Conservation (phyloP, 768 basidiomycete species). For the Hericium rajendrae region DNA sequence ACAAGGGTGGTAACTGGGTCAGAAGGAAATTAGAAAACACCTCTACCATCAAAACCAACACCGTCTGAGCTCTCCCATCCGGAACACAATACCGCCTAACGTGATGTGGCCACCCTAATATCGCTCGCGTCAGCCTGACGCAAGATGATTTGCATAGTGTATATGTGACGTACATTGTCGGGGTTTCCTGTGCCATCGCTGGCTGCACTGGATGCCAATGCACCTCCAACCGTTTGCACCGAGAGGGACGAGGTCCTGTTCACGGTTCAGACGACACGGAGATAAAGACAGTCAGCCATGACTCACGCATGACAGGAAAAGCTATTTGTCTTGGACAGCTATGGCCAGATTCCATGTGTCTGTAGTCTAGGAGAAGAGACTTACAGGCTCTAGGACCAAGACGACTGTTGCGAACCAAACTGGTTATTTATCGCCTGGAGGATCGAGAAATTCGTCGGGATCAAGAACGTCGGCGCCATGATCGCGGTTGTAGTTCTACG, state of each 20-base stretch:
- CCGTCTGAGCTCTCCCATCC: constrained; percentile 2
- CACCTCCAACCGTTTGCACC: constrained; percentile 7
- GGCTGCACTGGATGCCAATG: not conserved
- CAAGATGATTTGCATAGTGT: not conserved
- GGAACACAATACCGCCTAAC: constrained; percentile 11
- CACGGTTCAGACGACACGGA: not conserved
- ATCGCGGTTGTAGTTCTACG: constrained; percentile 24
- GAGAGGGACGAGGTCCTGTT: constrained; percentile 11
- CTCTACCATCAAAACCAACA: no score
- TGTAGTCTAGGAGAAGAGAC: constrained; percentile 2
- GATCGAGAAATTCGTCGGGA: constrained; percentile 14
- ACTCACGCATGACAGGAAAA: constrained; percentile 10
- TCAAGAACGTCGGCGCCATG: constrained; percentile 15
- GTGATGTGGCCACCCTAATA: constrained; percentile 7
- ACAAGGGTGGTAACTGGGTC: constrained; percentile 4
- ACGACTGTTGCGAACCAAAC: constrained; percentile 15
- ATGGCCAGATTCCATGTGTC: not conserved
- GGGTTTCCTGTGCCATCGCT: not conserved
- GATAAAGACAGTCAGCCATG: not conserved
- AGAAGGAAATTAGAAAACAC: not conserved
- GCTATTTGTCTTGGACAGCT: not conserved
- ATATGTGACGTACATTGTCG: not conserved
- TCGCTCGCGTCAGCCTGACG: not conserved
- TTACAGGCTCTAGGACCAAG: constrained; percentile 5
- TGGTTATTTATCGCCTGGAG: constrained; percentile 11